Evolutionary conservation across 768 basidiomycete species (phyloP), one percentile per base, ranked within the genome.

Genomic region (Lactarius trivialis): DNA sequence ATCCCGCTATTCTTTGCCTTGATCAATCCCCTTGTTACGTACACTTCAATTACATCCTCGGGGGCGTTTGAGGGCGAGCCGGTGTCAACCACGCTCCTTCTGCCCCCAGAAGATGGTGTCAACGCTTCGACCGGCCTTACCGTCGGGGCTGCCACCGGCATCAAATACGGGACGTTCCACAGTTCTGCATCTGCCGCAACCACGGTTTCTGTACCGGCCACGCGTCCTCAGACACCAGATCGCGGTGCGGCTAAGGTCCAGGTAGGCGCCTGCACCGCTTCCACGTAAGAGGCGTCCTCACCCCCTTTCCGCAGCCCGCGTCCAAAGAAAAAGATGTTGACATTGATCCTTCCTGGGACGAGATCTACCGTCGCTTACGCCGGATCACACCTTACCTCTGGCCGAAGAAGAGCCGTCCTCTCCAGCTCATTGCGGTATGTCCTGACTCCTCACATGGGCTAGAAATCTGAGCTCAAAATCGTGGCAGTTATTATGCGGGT

Each of bases 311-410:
- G 26, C 50, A 71, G 68, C 60, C 69, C 69, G 21, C 79, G 28
- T 41, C 58, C 3, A 63, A 67, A 48, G 58, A 83, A 72, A 77
- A 82, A 54, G 81, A 86, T 66, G 75, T 85, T 41, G 71, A 78
- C 4, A 73, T 82, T 26, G 85, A 89, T 60, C 85, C 89, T 9
- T 81, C 85, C 7, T 92, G 89, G 87, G 66, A 75, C 24, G 89
- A 91, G 71, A 76, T 91, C 39, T 79, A 81, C 74, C 76, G 71
- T 17, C 84, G 92, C 49, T 75, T 95, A 60, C 76, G 77, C 53
- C 82, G 82, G 52, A 77, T 96, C 45, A 73, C 80, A 15, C 93
- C 93, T 1, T 89, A 89, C 74, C 82, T 96, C 9, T 96, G 93
- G 92, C 93, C 93, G 6, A 79, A 79, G 36, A 88, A 84, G 65